Evolutionary conservation across 371 early-diverging fungal genomes (phyloP), one percentile per base, ranked within the genome.

Genomic region (Mortierella sp.): DNA sequence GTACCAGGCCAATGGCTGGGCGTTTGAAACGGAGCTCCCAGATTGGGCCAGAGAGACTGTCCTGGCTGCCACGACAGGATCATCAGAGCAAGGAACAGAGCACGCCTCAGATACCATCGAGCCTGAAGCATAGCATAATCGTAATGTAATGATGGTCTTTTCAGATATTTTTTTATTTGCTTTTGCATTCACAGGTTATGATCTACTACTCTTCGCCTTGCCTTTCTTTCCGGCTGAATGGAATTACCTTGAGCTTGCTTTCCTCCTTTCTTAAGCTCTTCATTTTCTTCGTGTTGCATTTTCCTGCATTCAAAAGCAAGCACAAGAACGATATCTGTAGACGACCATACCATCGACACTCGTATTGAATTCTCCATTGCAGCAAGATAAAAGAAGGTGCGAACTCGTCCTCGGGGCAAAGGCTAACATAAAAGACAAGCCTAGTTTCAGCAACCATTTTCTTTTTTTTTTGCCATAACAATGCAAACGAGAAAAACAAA

Each of bases 21-120:
- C 90, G 0, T 96, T 91, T 84, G 94, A 96, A 81, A 95, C 98
- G 0, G 88, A 89, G 37, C 77, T 94, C 71, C 98, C 98, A 5
- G 89, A 78, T 14, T 98, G 97, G 98, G 96, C 96, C 2, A 72
- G 82, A 3, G 91, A 88, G 34, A 57, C 76, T 40, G n/a, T 72
- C 5, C 50, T 59, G 24, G 14, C 75, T 44, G 59, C 28, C 26
- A 44, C 74, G 14, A 37, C 46, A 16, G 43, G 37, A 16, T 46
- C 48, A 24, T 21, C 24, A 24, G 40, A 67, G 21, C 67, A 67
- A 24, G 40, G 67, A 34, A 16, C 77, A 53, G 75, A 67, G 51
- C 51, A 13, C 28, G 31, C 51, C 26, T 16, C 28, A 51, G 28
- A 34, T 21, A 26, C 50, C 34, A 53, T 5, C 8, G 37, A 31